A percentile compares a stretch with the other conserved stretches of the same genome.
These are phyloP conservation scores for Boletus rex-veris DNA, from an alignment of 768 basidiomycete genomes.

Conservation along the genomic window DNA sequence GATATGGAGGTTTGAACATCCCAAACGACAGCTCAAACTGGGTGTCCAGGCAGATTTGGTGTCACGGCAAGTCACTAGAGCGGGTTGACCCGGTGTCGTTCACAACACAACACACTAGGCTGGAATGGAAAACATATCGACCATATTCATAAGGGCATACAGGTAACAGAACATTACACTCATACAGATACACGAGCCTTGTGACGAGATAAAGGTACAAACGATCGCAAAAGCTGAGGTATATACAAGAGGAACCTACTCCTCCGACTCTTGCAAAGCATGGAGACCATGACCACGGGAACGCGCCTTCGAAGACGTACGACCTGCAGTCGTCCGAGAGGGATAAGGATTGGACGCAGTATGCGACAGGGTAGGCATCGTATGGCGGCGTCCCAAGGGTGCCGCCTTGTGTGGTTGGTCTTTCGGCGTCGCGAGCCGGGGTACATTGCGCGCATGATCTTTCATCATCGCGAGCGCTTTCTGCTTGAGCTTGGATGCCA, in stretches of 20 bases:
- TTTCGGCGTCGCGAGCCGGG: too few relatives aligned
- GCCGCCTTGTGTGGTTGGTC: neutral
- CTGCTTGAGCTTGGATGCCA: neutral
- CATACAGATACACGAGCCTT: neutral
- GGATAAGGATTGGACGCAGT: neutral
- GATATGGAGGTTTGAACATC: conserved; percentile 53
- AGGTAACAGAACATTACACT: too few relatives aligned
- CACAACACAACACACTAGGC: too few relatives aligned
- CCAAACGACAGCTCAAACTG: neutral
- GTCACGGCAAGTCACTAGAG: neutral
- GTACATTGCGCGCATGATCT: neutral
- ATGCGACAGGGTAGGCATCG: conserved; percentile 13
- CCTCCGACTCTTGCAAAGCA: neutral
- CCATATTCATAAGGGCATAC: neutral
- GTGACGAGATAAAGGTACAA: too few relatives aligned
- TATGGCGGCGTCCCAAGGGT: conserved; percentile 12
- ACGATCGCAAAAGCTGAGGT: neutral
- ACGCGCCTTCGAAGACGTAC: neutral
- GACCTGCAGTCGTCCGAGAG: neutral
- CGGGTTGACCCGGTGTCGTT: neutral
- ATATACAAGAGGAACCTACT: neutral
- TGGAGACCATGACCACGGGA: neutral
- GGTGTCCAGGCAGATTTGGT: neutral
- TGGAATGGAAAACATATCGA: neutral
- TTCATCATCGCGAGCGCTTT: conserved; percentile 2